Base-by-base conservation (phyloP, 495 filamentous ascomycete species). In the Talaromyces trachyspermus region DNA sequence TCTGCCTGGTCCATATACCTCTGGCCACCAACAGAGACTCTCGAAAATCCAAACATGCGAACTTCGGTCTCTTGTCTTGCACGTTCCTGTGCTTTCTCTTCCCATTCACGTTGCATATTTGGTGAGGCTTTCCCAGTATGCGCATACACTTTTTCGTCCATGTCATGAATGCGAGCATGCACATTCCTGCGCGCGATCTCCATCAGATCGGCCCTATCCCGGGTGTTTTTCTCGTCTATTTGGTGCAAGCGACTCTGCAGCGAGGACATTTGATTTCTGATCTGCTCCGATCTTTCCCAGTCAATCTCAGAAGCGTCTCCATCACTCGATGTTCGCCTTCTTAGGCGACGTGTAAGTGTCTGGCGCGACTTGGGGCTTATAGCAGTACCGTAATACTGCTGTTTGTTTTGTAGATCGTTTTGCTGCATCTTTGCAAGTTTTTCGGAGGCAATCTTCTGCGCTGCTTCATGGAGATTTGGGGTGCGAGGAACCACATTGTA, bases 161-260 rank as follows among this genome's bases (percentile, higher is more conserved):
- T 85, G 22, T 76, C 75, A 41, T 83, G 80, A 50, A 96, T 75
- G 27, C 76, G 78, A 3, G 80, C 80, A 50, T 85, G 76, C 22
- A 97, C 92, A 55, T 92, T 95, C 25, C 83, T 82, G 55, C 86
- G 86, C 0, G 92, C 92, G 11, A 80, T 77, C 33, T 83, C 84
- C 54, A 96, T 74, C 8, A 98, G 65, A 6, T 77, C 62, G 25
- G 85, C 79, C 4, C 87, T 80, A 55, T 95, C 89, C 42, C 75
- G 68, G 38, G 84, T 72, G 56, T 92, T 88, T 51, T 85, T 78
- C 42, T 77, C 75, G 57, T 95, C 86, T 2, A 90, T 79, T 38
- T 80, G 74, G 9, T 77, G 65, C 12, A 94, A 29, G 51, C 78
- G 81, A 36, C 70, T 81, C 35, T 79, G 81, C 56, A 95, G 81